These are phyloP conservation scores for Paecilomyces sp. DNA, from an alignment of 2,329 filamentous ascomycete species.

Conservation along the genomic window DNA sequence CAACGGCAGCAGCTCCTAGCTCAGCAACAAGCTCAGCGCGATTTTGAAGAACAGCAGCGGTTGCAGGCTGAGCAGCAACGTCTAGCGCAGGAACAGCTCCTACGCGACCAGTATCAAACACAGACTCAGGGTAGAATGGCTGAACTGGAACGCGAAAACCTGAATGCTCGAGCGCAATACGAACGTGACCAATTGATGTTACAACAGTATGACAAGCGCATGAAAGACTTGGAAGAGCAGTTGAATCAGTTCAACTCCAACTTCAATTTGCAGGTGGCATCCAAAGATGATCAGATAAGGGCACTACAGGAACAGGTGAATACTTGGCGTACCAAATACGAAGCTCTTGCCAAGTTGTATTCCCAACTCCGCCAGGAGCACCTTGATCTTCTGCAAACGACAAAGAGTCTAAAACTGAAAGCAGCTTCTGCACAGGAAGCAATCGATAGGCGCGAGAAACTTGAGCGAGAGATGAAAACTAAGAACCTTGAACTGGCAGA, in stretches of 20 bases:
- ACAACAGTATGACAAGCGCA: slow-evolving; percentile 89
- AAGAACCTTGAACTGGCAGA: slow-evolving; percentile 98
- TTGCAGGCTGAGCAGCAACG: slow-evolving; percentile 81
- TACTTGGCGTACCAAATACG: slow-evolving; percentile 95
- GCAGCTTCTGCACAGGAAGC: slow-evolving; percentile 95
- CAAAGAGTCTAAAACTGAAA: slow-evolving; percentile 93
- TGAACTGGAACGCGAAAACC: slow-evolving; percentile 88
- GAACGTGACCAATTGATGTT: slow-evolving; percentile 96
- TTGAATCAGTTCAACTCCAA: slow-evolving; percentile 74
- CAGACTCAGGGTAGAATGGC: slow-evolving; percentile 95
- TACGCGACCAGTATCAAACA: slow-evolving; percentile 82
- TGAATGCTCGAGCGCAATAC: slow-evolving; percentile 90
- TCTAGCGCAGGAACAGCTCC: slow-evolving; percentile 80
- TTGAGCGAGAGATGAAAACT: slow-evolving; percentile 96
- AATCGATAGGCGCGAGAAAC: slow-evolving; percentile 86
- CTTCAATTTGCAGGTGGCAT: slow-evolving; percentile 74
- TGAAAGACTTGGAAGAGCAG: slow-evolving; percentile 88
- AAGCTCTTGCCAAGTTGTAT: slow-evolving; percentile 92
- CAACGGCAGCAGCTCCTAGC: slow-evolving; percentile 75
- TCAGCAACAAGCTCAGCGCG: slow-evolving; percentile 75
- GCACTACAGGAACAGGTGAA: slow-evolving; percentile 95
- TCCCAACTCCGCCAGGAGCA: slow-evolving; percentile 94
- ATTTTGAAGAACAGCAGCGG: slow-evolving; percentile 96
- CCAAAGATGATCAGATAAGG: slow-evolving; percentile 89
- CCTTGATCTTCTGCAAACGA: slow-evolving; percentile 88